A percentile compares a stretch with the other conserved stretches of the same genome.
Conservation (phyloP, 768 basidiomycete genomes). For the Trametes elegans region DNA sequence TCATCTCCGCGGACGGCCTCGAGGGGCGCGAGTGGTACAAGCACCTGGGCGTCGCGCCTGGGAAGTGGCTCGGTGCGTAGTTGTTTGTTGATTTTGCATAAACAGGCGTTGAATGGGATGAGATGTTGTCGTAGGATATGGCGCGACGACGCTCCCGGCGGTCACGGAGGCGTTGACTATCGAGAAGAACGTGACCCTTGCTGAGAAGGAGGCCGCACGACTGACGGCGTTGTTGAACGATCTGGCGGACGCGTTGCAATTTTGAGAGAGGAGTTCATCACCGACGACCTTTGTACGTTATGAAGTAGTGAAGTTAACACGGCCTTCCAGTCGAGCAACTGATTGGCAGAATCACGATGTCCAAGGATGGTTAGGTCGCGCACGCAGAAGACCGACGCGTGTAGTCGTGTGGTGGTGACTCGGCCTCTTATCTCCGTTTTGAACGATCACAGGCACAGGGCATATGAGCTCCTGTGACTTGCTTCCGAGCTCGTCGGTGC, state of each 20-base stretch:
- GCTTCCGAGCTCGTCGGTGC: too few relatives aligned
- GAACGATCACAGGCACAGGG: too few relatives aligned
- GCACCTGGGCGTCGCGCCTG: constrained; percentile 84
- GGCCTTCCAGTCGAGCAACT: too few relatives aligned
- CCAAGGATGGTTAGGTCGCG: too few relatives aligned
- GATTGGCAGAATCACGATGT: too few relatives aligned
- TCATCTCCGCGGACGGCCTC: constrained; percentile 75
- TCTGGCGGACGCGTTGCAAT: constrained; percentile 10
- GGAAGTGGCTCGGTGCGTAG: constrained; percentile 70
- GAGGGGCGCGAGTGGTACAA: constrained; percentile 85
- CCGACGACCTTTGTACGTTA: neutral
- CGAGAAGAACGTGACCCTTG: constrained; percentile 61
- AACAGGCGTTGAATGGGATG: neutral
- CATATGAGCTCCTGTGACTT: too few relatives aligned
- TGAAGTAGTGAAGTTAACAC: too few relatives aligned
- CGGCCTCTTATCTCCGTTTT: too few relatives aligned
- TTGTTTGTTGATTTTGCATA: neutral
- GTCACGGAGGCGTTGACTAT: constrained; percentile 73
- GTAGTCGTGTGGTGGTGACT: too few relatives aligned
- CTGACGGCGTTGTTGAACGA: constrained; percentile 49
- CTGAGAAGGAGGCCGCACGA: constrained; percentile 56
- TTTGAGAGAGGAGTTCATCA: neutral
- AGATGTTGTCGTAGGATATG: constrained; percentile 52
- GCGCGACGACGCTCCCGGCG: constrained; percentile 80
- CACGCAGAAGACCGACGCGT: too few relatives aligned